These are phyloP conservation scores for Oleoguttula mirabilis DNA, from an alignment of 495 filamentous ascomycete genomes.

Conservation along the genomic window DNA sequence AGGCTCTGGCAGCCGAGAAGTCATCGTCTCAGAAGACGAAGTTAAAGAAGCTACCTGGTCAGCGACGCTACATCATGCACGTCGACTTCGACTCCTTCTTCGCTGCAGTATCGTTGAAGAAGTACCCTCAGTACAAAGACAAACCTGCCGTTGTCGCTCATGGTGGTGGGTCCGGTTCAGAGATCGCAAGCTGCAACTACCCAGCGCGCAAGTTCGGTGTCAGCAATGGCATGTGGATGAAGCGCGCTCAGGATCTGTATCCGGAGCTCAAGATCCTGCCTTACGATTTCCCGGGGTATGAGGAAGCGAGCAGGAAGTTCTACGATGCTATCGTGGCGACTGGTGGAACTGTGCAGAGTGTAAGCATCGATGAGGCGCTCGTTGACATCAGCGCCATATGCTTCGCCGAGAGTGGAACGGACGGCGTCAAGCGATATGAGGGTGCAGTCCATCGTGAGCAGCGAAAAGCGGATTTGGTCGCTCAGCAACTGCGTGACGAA, in stretches of 20 bases:
- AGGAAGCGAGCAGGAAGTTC: slow-evolving; percentile 78
- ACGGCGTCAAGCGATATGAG: slow-evolving; percentile 55
- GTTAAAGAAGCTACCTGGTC: slow-evolving; percentile 42
- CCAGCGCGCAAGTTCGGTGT: slow-evolving; percentile 71
- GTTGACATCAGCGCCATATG: slow-evolving; percentile 63
- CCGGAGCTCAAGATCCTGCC: slow-evolving; percentile 73
- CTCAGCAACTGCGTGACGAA: slow-evolving; percentile 47
- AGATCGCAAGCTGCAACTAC: slow-evolving; percentile 97
- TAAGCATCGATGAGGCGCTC: slow-evolving; percentile 90
- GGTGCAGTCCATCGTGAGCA: slow-evolving; percentile 72
- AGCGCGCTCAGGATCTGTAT: slow-evolving; percentile 68
- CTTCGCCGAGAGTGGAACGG: slow-evolving; percentile 51
- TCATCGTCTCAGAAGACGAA: slow-evolving; percentile 39
- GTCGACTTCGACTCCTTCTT: slow-evolving; percentile 99
- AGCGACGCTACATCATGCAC: slow-evolving; percentile 78
- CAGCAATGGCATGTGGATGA: slow-evolving; percentile 99
- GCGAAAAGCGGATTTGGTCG: slow-evolving; percentile 65
- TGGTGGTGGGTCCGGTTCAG: slow-evolving; percentile 68
- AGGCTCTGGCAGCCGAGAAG: slow-evolving; percentile 61
- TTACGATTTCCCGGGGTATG: slow-evolving; percentile 90
- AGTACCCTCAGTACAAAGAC: slow-evolving; percentile 59
- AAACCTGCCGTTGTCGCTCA: slow-evolving; percentile 89
- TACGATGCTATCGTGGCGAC: slow-evolving; percentile 72
- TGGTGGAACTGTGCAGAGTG: slow-evolving; percentile 79
- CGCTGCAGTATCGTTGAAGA: slow-evolving; percentile 75